Base-by-base conservation (phyloP, 2,329 filamentous ascomycete genomes). In the Cadophora luteo-olivacea region DNA sequence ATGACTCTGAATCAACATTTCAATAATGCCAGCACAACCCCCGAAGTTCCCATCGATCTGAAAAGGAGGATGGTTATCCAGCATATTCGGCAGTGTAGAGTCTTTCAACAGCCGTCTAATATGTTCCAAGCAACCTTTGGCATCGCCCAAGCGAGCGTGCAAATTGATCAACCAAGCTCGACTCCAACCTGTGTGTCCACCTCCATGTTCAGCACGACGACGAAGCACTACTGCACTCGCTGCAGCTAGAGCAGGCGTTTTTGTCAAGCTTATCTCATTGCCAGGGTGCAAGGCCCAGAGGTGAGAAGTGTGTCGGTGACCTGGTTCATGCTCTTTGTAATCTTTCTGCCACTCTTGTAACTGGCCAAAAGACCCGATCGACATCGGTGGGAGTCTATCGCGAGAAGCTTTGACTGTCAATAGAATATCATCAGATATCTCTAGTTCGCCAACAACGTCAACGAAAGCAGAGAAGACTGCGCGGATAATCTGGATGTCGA, bases 21-120 rank as follows among this genome's bases (percentile, higher is more conserved):
- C 83, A 1, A 82, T 70, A 16, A 85, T 81, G 1, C 82, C 84
- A 3, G 81, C 81, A n/a, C 80, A 80, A 1, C 80, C 81, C 0
- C 84, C 84, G 69, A 85, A 83, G 64, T 85, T 85, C 0, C 83
- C 83, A 71, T 85, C 83, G 25, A 84, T 84, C 69, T 85, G 83
- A 69, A 85, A 84, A 14, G 81, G 81, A 0, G 81, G 82, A 55
- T 83, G 81, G 8, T 78, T 79, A 62, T 84, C 82, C 2, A 84
- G 70, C 66, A 84, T 72, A 71, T 84, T 85, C 1, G 80, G 78
- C 22, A 83, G 72, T 0, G 82, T 84, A 3, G 81, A 82, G 3
- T 79, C 74, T 14, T 74, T 75, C 38, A 84, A 70, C 7, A 84
- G 73, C n/a, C 76, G 74, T 22, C 80, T 74, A 29, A 83, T 71